Evolutionary conservation across 768 basidiomycete genomes (phyloP), one percentile per base, ranked within the genome.

Genomic region (Termitomyces sp.): DNA sequence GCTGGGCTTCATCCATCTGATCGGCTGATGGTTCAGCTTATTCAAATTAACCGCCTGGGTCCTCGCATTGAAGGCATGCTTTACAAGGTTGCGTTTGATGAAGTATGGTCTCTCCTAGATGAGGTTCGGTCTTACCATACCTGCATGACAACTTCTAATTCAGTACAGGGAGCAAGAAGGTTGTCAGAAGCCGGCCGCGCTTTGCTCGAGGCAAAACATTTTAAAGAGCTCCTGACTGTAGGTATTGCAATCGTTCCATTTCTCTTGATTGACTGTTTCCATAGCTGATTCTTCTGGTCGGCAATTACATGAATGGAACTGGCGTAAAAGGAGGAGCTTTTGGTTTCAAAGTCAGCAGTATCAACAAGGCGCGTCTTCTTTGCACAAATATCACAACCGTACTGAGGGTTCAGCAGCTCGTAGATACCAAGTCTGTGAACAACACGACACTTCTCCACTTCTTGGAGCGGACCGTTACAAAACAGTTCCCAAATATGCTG

Each of bases 231-330:
- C 32, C 81, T 98, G 52, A 94, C 85, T 62, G 93, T 93, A 65
- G 59, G 82, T 66, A 4, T n/a, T 47, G 33, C 20, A 20, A 40
- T 41, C 35, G 35, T 45, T 45, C 14, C 20, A 28, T 22, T 30
- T 45, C 20, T 16, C 52, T 30, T 35, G 3, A 48, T 9, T 44
- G 54, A 22, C 41, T 2, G 22, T 47, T 28, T 33, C 22, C 54
- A n/a, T 58, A 80, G 88, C 82, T 99, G 43, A 97, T 98, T 62
- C 85, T 99, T 14, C 80, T 95, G 64, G 84, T 99, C 63, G 96
- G 96, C 44, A 99, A 99, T 70, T 99, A 94, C 71, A 94, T 98
- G 88, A 99, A 99, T 68, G 93, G 94, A 6, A 89, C 93, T 54
- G 94, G 95, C 54, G 82, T 93, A 65, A 97, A 96, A 70, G 96